These are phyloP conservation scores for Aspergillus heteromorphus DNA, from an alignment of 495 filamentous ascomycete species.

Conservation along the genomic window DNA sequence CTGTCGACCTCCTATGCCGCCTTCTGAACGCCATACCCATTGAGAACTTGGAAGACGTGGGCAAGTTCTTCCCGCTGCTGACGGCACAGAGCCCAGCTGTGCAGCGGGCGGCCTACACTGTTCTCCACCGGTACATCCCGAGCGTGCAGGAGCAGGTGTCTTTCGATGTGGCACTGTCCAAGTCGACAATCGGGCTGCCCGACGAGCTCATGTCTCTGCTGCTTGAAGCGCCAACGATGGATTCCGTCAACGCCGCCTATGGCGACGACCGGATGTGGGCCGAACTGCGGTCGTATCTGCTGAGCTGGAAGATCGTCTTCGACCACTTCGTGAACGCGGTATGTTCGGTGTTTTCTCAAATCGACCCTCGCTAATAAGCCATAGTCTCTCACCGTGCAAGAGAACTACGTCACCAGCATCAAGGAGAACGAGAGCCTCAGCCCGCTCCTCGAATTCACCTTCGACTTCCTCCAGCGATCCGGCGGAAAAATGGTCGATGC, in stretches of 20 bases:
- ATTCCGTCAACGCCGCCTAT: conserved; percentile 43
- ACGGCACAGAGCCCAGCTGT: conserved; percentile 68
- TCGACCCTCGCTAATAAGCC: conserved; percentile 15
- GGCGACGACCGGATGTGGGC: conserved; percentile 39
- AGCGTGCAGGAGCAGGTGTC: conserved; percentile 75
- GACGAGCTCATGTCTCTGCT: conserved; percentile 68
- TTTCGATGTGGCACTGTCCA: conserved; percentile 72
- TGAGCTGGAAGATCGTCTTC: conserved; percentile 88
- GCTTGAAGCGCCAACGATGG: conserved; percentile 41
- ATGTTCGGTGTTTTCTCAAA: conserved; percentile 20
- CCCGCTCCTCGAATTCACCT: conserved; percentile 69
- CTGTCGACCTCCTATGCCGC: conserved; percentile 63
- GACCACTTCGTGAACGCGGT: conserved; percentile 75
- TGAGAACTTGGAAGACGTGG: conserved; percentile 49
- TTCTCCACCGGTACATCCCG: conserved; percentile 75
- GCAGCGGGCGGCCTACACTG: conserved; percentile 72
- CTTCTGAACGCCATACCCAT: conserved; percentile 55
- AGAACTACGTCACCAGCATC: conserved; percentile 69
- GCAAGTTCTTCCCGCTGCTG: conserved; percentile 63
- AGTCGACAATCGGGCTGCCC: conserved; percentile 59
- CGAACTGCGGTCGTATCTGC: conserved; percentile 65
- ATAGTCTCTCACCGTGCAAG: conserved; percentile 70
- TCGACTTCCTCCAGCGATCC: conserved; percentile 73
- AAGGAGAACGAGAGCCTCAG: conserved; percentile 65
- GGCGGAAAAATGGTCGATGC: conserved; percentile 63